Evolutionary conservation across 345 rosid genomes (phyloP).

Genomic region (Raphanus sativus): DNA sequence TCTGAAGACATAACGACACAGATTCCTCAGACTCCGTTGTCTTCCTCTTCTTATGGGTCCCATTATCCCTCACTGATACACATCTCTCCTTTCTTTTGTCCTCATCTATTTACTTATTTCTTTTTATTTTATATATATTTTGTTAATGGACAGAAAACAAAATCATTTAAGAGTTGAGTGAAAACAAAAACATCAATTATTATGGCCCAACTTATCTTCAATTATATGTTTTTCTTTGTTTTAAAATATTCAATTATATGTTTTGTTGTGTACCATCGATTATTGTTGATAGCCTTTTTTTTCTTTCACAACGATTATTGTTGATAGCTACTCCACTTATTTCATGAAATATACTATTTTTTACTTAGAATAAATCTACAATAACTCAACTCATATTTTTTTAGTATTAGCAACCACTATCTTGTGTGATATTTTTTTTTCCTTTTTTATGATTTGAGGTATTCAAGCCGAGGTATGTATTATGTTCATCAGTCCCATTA

Average conservation of each 20-base stretch:
- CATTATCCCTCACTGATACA: constrained; percentile 11
- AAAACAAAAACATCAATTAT: constrained; percentile 26
- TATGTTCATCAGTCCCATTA: no score
- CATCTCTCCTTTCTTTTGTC: constrained; percentile 38
- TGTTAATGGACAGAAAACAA: constrained; percentile 15
- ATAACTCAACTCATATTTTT: no score
- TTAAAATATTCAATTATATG: background rate
- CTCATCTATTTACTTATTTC: background rate
- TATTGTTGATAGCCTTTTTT: background rate
- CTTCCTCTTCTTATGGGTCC: constrained; percentile 36
- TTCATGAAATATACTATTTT: background rate
- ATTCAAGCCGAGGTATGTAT: no score
- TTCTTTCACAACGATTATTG: no score
- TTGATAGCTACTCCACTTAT: background rate
- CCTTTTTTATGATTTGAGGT: no score
- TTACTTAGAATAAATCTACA: no score
- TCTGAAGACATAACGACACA: constrained; percentile 51
- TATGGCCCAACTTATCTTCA: constrained; percentile 20
- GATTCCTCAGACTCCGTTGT: constrained; percentile 51
- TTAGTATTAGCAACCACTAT: no score
- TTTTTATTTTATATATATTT: background rate
- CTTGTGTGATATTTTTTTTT: no score
- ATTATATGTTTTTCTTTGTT: background rate
- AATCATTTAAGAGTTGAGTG: constrained; percentile 24
- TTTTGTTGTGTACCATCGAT: background rate